Percentiles rank a stretch among this genome's conserved stretches.
phyloP scores from a whole-genome alignment of 2,329 filamentous ascomycete genomes.

The Leptographium lundbergii region DNA sequence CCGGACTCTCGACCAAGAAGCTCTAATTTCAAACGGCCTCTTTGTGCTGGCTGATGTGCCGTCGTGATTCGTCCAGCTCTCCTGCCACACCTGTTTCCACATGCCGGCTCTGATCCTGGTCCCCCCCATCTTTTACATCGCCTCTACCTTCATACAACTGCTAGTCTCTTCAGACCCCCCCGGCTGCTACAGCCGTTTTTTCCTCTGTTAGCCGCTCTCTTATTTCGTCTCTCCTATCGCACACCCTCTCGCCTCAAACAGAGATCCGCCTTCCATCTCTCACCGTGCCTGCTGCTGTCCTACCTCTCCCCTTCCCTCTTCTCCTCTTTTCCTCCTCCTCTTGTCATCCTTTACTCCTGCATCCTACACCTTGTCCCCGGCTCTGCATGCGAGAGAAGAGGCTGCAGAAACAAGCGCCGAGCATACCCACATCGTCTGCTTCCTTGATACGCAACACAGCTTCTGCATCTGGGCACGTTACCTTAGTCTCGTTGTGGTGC shows the following conservation, averaged over 20 bases:
- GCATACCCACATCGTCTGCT: not conserved
- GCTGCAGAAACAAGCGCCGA: slow-evolving; percentile 2
- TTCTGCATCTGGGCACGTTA: not conserved
- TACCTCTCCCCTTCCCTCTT: not conserved
- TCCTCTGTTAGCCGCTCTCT: slow-evolving; percentile 3
- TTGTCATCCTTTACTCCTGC: not conserved
- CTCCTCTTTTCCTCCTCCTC: not conserved
- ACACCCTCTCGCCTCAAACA: not conserved
- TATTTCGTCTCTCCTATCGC: not conserved
- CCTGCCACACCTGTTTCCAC: not conserved
- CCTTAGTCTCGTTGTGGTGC: not conserved
- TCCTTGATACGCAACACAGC: not conserved
- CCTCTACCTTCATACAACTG: not conserved
- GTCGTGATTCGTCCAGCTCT: not conserved
- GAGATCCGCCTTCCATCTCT: not conserved
- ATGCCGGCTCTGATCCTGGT: not conserved
- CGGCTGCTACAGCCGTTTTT: slow-evolving; percentile 8
- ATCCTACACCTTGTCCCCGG: not conserved
- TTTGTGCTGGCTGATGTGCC: not conserved
- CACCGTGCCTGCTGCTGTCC: not conserved
- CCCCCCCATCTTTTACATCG: not conserved
- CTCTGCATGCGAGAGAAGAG: not conserved
- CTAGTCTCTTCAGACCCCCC: not conserved
- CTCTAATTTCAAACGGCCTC: not conserved
- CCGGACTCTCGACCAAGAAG: not conserved